Evolutionary conservation across 345 rosid species (phyloP), one percentile per base, ranked within the genome.

Genomic region (Hypericum androsaemum): DNA sequence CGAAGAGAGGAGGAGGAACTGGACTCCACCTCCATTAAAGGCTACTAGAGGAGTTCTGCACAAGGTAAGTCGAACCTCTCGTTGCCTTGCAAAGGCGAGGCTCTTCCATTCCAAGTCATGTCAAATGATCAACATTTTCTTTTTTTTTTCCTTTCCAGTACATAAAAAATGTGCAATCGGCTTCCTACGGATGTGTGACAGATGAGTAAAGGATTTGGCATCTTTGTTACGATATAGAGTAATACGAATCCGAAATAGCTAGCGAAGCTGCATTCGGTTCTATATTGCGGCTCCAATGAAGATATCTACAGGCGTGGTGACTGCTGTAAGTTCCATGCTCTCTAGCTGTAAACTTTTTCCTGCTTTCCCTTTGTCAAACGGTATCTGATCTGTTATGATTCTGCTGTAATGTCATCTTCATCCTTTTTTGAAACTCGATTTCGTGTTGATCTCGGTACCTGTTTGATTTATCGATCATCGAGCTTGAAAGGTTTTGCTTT

Each of bases 121-220:
- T 41, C 65, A 16, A 40, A 42, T 49, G 43, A 64, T n/a, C 0
- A 10, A 46, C 47, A 11, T 12, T 8, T 2, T 58, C 41, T 37
- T 37, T 9, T 57, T n/a, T n/a, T 9, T 54, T 41, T n/a, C n/a
- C n/a, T n/a, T n/a, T n/a, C n/a, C 83, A 89, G 97, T 88, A 94
- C 80, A 86, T 94, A 71, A 88, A 85, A 88, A 85, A 70, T 0
- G 99, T 92, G 57, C 76, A 83, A 54, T 68, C 97, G 0, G 95
- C 99, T 60, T 80, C 99, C 15, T 48, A 48, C 47, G 97, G 99
- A 54, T 88, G 99, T 5, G 99, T 94, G 47, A 88, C 97, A 0
- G 99, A 94, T 48, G 97, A 94, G 68, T 84, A 78, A 64, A 43
- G 51, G 39, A 36, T 53, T n/a, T 10, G 12, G 44, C 15, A 35